A percentile compares a stretch with the other conserved stretches of the same genome.
phyloP scores from a whole-genome alignment of 2,329 filamentous ascomycete species.

The Fusarium floridanum region DNA sequence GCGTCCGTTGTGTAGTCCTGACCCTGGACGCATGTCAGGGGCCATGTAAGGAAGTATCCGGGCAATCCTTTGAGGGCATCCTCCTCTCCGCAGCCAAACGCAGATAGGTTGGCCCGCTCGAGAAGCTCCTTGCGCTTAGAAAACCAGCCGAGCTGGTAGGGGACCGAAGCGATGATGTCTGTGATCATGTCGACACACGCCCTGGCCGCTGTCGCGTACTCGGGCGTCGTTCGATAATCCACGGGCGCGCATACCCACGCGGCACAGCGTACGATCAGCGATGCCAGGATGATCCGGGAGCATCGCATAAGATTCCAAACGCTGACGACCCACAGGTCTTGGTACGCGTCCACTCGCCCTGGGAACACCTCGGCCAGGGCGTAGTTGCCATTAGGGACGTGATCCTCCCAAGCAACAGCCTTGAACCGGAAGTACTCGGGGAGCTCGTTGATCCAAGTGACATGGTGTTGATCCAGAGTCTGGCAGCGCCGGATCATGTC shows the following conservation, averaged over 20 bases:
- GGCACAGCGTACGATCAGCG: conserved; percentile 68
- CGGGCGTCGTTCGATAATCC: conserved; percentile 72
- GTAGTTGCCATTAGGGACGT: conserved; percentile 65
- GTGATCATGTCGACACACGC: conserved; percentile 66
- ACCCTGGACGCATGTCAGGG: conserved; percentile 64
- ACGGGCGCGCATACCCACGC: conserved; percentile 72
- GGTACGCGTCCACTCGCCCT: conserved; percentile 70
- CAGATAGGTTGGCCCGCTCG: conserved; percentile 55
- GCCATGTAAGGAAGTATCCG: conserved; percentile 72
- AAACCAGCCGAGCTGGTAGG: conserved; percentile 72
- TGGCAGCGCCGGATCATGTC: conserved; percentile 66
- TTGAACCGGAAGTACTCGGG: conserved; percentile 64
- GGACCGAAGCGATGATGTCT: conserved; percentile 72
- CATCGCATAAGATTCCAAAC: conserved; percentile 69
- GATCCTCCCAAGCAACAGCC: conserved; percentile 69
- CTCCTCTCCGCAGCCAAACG: conserved; percentile 65
- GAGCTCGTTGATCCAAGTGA: conserved; percentile 64
- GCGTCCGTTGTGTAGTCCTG: conserved; percentile 72
- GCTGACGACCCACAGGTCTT: conserved; percentile 69
- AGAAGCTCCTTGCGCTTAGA: conserved; percentile 58
- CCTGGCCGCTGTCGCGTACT: conserved; percentile 68
- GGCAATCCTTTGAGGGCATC: conserved; percentile 66
- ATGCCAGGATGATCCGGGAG: conserved; percentile 66
- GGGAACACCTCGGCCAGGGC: conserved; percentile 68
- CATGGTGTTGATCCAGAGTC: conserved; percentile 64